These are phyloP conservation scores for Hippophae rhamnoides DNA, from an alignment of 306 rosid species.

Conservation along the genomic window DNA sequence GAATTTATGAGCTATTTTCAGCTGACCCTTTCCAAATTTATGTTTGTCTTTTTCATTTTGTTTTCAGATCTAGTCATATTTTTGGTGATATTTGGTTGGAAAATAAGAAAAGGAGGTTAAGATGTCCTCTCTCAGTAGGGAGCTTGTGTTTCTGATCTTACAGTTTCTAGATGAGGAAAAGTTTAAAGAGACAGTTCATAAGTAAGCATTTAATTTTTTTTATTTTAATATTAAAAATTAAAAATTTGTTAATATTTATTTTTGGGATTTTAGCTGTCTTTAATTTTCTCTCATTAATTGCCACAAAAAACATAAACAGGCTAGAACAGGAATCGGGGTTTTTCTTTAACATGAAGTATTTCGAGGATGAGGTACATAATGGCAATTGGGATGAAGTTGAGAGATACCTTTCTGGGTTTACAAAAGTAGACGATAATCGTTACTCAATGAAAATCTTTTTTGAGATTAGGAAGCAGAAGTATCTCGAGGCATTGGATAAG, in stretches of 20 bases:
- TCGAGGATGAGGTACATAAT: slow-evolving; percentile 95
- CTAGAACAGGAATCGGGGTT: slow-evolving; percentile 97
- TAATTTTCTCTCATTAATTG: slow-evolving; percentile 25
- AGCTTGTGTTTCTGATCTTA: slow-evolving; percentile 96
- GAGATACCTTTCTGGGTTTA: slow-evolving; percentile 90
- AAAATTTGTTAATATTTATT: not conserved
- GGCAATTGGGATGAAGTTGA: slow-evolving; percentile 99
- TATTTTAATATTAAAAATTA: too few relatives aligned
- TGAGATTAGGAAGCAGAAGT: slow-evolving; percentile 97
- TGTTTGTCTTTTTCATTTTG: slow-evolving; percentile 1
- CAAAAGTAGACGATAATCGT: slow-evolving; percentile 94
- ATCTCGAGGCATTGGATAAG: slow-evolving; percentile 95
- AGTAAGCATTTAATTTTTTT: slow-evolving; percentile 39
- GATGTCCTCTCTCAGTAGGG: slow-evolving; percentile 98
- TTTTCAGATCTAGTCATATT: slow-evolving; percentile 68
- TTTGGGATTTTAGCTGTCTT: slow-evolving; percentile 15
- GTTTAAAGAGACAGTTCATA: slow-evolving; percentile 97
- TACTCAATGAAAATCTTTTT: slow-evolving; percentile 98
- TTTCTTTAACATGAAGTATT: slow-evolving; percentile 95
- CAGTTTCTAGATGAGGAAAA: slow-evolving; percentile 98
- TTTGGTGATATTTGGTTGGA: slow-evolving; percentile 33
- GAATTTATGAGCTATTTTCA: slow-evolving; percentile 18
- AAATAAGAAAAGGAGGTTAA: slow-evolving; percentile 32
- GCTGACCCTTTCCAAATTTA: slow-evolving; percentile 19
- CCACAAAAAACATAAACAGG: slow-evolving; percentile 29